Percentiles rank a stretch among this genome's conserved stretches.
phyloP scores from a whole-genome alignment of 768 basidiomycete genomes.

The Calocybe gangraenosa region DNA sequence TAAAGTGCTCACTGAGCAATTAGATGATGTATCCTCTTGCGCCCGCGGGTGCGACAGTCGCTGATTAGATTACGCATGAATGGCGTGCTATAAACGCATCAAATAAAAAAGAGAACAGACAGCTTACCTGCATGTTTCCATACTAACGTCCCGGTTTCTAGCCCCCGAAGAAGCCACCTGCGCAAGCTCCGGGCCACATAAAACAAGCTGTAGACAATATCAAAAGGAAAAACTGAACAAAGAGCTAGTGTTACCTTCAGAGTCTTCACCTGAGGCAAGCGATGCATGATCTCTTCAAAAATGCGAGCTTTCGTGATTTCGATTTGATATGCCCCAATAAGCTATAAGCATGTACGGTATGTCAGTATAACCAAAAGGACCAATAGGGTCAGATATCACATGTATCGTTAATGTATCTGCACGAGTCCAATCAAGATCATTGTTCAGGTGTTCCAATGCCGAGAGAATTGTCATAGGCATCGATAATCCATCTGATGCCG shows the following conservation, averaged over 20 bases:
- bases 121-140: conserved; percentile 29
- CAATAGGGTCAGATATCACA: conserved; percentile 8
- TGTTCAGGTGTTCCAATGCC: conserved; percentile 19
- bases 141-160: conserved; percentile 10
- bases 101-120: background rate
- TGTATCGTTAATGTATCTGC: conserved; percentile 18
- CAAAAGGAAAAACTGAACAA: background rate
- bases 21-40: conserved; percentile 22
- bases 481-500: conserved; percentile 20
- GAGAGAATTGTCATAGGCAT: conserved; percentile 24
- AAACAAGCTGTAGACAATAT: conserved; percentile 1
- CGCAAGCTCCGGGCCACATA: conserved; percentile 8
- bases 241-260: conserved; percentile 20
- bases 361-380: too few relatives aligned
- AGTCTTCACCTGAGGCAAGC: conserved; percentile 24
- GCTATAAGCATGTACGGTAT: conserved; percentile 9
- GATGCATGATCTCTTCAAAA: conserved; percentile 34
- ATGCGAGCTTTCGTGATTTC: conserved; percentile 18
- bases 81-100: background rate
- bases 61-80: conserved; percentile 11
- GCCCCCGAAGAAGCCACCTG: background rate
- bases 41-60: conserved; percentile 18
- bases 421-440: conserved; percentile 15
- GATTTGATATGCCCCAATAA: conserved; percentile 23
- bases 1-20: conserved; percentile 19